Base-by-base conservation (phyloP, 495 filamentous ascomycete species). In the Cudoniella acicularis region DNA sequence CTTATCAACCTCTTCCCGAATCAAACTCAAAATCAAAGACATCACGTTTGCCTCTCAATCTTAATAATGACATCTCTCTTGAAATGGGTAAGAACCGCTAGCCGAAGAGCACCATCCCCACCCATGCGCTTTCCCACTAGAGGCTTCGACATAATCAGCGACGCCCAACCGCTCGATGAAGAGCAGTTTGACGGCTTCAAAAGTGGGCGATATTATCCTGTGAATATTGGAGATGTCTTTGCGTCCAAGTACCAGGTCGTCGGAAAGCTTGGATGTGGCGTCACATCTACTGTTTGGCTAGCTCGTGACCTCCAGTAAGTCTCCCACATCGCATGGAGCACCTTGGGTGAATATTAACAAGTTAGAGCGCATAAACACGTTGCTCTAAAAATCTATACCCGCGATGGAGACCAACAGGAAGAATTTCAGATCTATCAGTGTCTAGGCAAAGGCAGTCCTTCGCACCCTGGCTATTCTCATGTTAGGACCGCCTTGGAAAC, bases 201-300 rank as follows among this genome's bases (percentile, higher is more conserved):
- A 22, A 57, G 65, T 0, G 68, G 67, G 40, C 61, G 69, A 27
- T 83, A 73, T 64, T 82, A 75, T 65, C 77, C 78, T 3, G 77
- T 78, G 3, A 64, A 66, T 45, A 77, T 82, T 56, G 77, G 78
- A 11, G 76, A 83, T 52, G 63, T 80, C 13, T 70, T 77, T 53
- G 50, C 69, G 26, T 67, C 69, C 24, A 72, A 70, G 18, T 84
- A 83, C 60, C 67, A 79, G 59, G 67, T 83, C n/a, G 54, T 78
- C 1, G 75, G 75, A 8, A 84, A 83, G 63, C 71, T 83, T 18
- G 81, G 82, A 6, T 83, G 70, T 61, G 81, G 80, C 36, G 57
- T 73, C 2, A 71, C 68, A 22, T 84, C 80, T 10, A 84, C 80
- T 2, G 75, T 72, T 6, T 83, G 79, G 79, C 69, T 84, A 21